phyloP scores from a whole-genome alignment of 2,329 filamentous ascomycete species.

The Xylariomycetidae sp. region DNA sequence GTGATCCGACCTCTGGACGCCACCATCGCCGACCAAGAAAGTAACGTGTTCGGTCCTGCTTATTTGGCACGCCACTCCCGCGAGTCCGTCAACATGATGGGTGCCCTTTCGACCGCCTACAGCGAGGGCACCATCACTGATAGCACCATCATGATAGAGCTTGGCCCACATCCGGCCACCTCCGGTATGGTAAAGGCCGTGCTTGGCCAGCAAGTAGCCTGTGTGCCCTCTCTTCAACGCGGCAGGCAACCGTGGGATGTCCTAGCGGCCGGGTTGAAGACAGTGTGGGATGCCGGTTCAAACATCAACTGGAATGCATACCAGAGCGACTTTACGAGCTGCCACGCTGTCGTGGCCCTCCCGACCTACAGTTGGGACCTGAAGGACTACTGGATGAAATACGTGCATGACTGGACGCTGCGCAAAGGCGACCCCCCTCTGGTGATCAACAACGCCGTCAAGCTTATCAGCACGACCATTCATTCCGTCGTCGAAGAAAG shows the following conservation, averaged over 20 bases:
- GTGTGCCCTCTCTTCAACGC: constrained; percentile 5
- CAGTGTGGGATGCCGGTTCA: constrained; percentile 44
- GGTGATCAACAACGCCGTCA: constrained; percentile 1
- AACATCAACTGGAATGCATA: constrained; percentile 47
- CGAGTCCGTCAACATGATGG: constrained; percentile 12
- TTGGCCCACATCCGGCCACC: constrained; percentile 13
- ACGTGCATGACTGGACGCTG: constrained; percentile 54
- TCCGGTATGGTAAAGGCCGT: constrained; percentile 11
- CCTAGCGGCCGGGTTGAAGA: constrained; percentile 40
- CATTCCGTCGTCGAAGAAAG: constrained; percentile 30
- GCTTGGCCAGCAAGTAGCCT: constrained; percentile 4
- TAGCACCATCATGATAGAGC: constrained; percentile 17
- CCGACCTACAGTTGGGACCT: constrained; percentile 59
- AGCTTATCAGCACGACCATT: constrained; percentile 14
- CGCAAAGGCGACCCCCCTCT: constrained; percentile 50
- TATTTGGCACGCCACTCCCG: constrained; percentile 14
- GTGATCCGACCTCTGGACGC: not conserved
- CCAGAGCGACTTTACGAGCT: constrained; percentile 49
- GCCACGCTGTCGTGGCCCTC: constrained; percentile 48
- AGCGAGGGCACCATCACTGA: constrained; percentile 7
- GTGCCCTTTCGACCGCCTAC: constrained; percentile 10
- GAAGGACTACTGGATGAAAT: constrained; percentile 49
- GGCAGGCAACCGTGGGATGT: constrained; percentile 34
- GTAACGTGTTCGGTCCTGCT: constrained; percentile 1
- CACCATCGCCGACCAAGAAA: not conserved